Evolutionary conservation across 495 filamentous ascomycete species (phyloP), one percentile per base, ranked within the genome.

Genomic region (Rhypophila decipiens): DNA sequence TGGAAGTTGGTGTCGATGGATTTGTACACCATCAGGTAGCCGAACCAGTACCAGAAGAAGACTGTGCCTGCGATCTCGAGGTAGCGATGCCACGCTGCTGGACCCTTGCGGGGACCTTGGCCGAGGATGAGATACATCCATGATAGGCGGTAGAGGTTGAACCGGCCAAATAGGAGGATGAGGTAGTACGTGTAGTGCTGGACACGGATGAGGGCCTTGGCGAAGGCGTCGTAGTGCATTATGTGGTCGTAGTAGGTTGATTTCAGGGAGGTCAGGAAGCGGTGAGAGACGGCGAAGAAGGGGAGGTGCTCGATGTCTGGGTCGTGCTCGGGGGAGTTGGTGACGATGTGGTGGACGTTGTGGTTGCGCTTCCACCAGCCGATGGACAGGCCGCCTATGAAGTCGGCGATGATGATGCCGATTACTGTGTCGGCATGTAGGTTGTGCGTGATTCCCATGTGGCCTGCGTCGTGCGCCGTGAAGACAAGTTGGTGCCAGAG

Each of bases 281-380:
- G 80, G 60, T 95, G 93, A 7, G 85, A 90, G 46, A 96, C 75
- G 52, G 93, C 93, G 61, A 98, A 87, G 70, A 97, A 90, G 1
- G 93, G 93, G 72, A 98, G 83, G 55, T 96, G 89, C 65, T 98
- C 83, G 51, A 96, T 98, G 64, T 98, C 93, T 1, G 93, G 93
- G 61, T 98, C 93, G 64, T 98, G 93, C 61, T 96, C 93, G 20
- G 93, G 88, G 39, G 84, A 85, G 66, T 98, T 98, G 15, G 93
- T 98, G 27, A 98, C 86, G 55, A 98, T 89, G 56, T 98, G 93
- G 62, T 98, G 93, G 21, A 98, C 93, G 65, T 98, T 98, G 69
- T 98, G 93, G 63, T 82, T 96, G 44, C 79, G 77, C 65, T 98
- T 98, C 93, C 93, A 98, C 93, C 93, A 98, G 9, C 91, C 87